Percentiles rank a stretch among this genome's conserved stretches.
Evolutionary conservation across 1,284 basidiomycete species (phyloP).

Genomic region (Veloporphyrellus conicus): DNA sequence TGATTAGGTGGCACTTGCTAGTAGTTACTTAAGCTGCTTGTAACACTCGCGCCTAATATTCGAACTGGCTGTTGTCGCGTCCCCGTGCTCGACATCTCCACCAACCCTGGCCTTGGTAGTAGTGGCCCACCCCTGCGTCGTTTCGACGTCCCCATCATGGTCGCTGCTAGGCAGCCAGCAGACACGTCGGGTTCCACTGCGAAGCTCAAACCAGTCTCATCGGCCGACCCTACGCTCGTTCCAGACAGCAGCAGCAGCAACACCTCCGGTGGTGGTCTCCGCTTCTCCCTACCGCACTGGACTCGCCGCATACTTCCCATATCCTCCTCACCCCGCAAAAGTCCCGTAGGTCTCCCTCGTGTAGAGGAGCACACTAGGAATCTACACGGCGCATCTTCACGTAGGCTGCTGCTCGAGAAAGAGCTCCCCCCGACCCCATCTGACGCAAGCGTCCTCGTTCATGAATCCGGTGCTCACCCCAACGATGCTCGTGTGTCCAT

Average conservation of each 20-base stretch:
- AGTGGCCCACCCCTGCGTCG: no score
- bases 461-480: slow-evolving; percentile 2
- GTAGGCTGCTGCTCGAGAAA: slow-evolving; percentile 49
- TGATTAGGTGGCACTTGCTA: not conserved
- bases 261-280: slow-evolving; percentile 26
- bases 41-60: not conserved
- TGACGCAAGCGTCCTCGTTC: not conserved
- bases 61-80: no score
- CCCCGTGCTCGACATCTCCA: no score
- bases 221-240: no score
- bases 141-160: slow-evolving; percentile 29
- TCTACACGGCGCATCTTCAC: slow-evolving; percentile 13
- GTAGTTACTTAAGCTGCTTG: slow-evolving; percentile 19
- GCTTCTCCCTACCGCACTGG: slow-evolving; percentile 65
- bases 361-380: slow-evolving; percentile 32
- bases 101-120: no score
- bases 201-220: slow-evolving; percentile 6
- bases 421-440: slow-evolving; percentile 63
- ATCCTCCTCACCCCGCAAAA: slow-evolving; percentile 27
- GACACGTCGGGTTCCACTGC: slow-evolving; percentile 11
- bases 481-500: slow-evolving; percentile 18
- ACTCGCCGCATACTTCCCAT: slow-evolving; percentile 45
- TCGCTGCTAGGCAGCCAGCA: slow-evolving; percentile 30
- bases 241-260: not conserved
- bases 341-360: slow-evolving; percentile 15